Base-by-base conservation (phyloP, 768 basidiomycete species). In the Mycena crocata region DNA sequence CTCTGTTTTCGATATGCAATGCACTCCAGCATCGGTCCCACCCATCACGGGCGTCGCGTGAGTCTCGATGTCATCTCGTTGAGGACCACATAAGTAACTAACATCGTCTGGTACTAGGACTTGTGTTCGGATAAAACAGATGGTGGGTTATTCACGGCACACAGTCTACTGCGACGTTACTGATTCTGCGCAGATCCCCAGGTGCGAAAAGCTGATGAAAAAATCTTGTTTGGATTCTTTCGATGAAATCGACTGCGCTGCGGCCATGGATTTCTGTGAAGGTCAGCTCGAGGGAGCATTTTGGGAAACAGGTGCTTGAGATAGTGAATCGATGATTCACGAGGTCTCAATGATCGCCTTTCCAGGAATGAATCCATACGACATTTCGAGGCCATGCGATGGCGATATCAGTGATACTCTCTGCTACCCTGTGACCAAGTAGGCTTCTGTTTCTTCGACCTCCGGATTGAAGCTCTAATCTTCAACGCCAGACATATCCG, bases 241-340 rank as follows among this genome's bases (percentile, higher is more conserved):
- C 66, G 92, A 95, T 74, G 75, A 80, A 28, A 88, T 92, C 30
- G 81, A 85, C 61, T 95, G 93, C 72, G 78, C 77, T 21, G 89
- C 89, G 15, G 90, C 92, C 3, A 81, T 87, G 58, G 74, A 70
- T 17, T 93, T 93, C 75, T 95, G 93, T 75, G 83, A 87, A 61
- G 76, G 73, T 17, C 82, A 88, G 64, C 74, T 93, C 15, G 86
- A 83, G 42, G 78, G 74, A 64, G 71, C 78, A 55, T 72, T 83
- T 81, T 72, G 84, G 83, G 78, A 82, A 74, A 78, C 82, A 71
- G 77, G 83, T 86, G 62, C 10, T 32, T 51, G 46, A n/a, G n/a
- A n/a, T n/a, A n/a, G 45, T 62, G 24, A 21, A 19, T 5, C 19
- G 30, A 35, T 30, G 23, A 13, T 21, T 55, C 34, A 45, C 9